These are phyloP conservation scores for Biscutella laevigata DNA, from an alignment of 441 rosid genomes.

Conservation along the genomic window DNA sequence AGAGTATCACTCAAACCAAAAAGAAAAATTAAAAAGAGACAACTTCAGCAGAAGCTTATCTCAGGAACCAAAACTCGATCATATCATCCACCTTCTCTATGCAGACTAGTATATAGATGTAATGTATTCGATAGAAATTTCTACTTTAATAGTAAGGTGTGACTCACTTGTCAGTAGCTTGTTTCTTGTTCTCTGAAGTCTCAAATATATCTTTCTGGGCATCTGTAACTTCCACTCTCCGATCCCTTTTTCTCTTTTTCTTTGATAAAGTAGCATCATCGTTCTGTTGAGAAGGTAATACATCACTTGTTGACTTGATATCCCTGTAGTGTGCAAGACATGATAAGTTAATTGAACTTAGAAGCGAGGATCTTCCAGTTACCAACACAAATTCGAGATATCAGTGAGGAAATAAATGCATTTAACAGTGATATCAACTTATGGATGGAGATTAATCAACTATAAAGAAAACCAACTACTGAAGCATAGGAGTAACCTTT, in stretches of 20 bases:
- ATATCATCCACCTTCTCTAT: background rate
- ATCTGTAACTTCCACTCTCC: background rate
- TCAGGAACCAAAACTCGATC: background rate
- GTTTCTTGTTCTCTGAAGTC: conserved; percentile 3
- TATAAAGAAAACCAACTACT: background rate
- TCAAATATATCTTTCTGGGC: background rate
- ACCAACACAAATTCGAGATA: background rate
- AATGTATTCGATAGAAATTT: background rate
- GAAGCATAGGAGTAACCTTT: background rate
- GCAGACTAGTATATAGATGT: background rate
- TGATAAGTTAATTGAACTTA: background rate
- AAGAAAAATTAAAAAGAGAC: background rate
- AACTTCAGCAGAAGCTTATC: background rate
- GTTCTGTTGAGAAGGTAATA: background rate
- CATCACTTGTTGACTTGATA: conserved; percentile 7
- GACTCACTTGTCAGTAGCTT: conserved; percentile 15
- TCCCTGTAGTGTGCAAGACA: conserved; percentile 1
- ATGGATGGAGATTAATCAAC: background rate
- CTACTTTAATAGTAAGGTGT: background rate
- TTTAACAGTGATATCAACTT: background rate
- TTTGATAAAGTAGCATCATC: conserved; percentile 13
- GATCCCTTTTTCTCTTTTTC: conserved; percentile 21
- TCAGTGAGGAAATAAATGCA: background rate
- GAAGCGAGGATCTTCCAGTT: background rate
- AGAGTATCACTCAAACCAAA: background rate